These are phyloP conservation scores for Benincasa hispida DNA, from an alignment of 306 rosid genomes.

Conservation along the genomic window DNA sequence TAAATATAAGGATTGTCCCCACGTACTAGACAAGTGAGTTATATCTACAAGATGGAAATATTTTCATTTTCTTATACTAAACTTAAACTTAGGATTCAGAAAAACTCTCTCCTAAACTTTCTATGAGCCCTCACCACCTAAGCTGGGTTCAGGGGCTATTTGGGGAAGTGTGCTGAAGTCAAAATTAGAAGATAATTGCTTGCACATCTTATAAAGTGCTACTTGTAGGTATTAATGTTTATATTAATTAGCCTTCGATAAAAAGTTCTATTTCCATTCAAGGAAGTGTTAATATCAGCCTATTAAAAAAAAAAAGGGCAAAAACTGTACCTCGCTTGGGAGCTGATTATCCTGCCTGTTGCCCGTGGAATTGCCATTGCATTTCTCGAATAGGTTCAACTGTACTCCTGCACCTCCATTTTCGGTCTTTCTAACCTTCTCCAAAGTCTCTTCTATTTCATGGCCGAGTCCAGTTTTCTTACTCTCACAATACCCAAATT, in stretches of 20 bases:
- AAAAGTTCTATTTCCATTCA: no score
- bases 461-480: conserved; percentile 12
- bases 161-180: background rate
- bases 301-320: conserved; percentile 3
- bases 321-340: conserved; percentile 21
- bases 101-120: background rate
- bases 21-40: no score
- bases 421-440: background rate
- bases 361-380: conserved; percentile 5
- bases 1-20: no score
- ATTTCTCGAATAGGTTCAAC: conserved; percentile 7
- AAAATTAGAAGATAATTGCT: background rate
- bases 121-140: background rate
- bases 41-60: no score
- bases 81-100: background rate
- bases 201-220: background rate
- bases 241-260: background rate
- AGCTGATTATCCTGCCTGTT: conserved; percentile 18
- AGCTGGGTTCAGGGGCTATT: background rate
- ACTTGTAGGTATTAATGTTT: background rate
- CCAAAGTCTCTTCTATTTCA: conserved; percentile 1
- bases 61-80: background rate
- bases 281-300: no score
- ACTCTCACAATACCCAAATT: conserved; percentile 13
- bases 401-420: conserved; percentile 1